Conservation (phyloP, 106 monocot genomes). For the Gastrodia elata region DNA sequence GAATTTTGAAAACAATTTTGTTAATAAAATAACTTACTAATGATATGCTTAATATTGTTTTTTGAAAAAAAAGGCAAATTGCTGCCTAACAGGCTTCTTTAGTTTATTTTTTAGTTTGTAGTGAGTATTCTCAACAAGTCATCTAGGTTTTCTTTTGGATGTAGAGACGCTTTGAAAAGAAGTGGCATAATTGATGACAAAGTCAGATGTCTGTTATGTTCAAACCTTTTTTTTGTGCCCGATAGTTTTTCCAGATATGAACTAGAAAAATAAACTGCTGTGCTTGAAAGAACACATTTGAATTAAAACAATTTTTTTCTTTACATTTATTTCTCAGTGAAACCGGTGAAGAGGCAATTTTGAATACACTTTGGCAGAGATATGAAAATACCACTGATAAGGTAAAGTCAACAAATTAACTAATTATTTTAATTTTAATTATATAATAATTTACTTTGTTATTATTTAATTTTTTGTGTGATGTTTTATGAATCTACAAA, state of each 20-base stretch:
- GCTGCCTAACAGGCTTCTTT: no score
- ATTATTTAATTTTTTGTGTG: neutral
- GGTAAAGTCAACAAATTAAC: slow-evolving; percentile 26
- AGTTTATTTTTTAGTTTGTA: neutral
- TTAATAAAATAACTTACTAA: no score
- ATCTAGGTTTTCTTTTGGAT: neutral
- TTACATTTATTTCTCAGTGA: slow-evolving; percentile 33
- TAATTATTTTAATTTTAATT: neutral
- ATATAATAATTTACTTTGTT: neutral
- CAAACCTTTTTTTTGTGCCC: neutral
- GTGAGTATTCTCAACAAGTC: neutral
- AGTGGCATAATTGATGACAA: neutral
- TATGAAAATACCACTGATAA: slow-evolving; percentile 79
- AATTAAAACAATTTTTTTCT: neutral
- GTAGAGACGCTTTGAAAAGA: neutral
- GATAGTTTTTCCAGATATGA: neutral
- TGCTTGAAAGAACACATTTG: neutral
- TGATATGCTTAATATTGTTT: no score
- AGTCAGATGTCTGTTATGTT: neutral
- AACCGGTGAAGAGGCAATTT: slow-evolving; percentile 57
- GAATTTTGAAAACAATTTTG: no score
- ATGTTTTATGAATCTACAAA: no score
- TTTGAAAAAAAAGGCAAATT: no score
- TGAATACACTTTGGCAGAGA: slow-evolving; percentile 75
- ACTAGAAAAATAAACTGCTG: neutral